A percentile compares a stretch with the other conserved stretches of the same genome.
These are phyloP conservation scores for Cicer cuneatum DNA, from an alignment of 306 rosid genomes.

Conservation along the genomic window DNA sequence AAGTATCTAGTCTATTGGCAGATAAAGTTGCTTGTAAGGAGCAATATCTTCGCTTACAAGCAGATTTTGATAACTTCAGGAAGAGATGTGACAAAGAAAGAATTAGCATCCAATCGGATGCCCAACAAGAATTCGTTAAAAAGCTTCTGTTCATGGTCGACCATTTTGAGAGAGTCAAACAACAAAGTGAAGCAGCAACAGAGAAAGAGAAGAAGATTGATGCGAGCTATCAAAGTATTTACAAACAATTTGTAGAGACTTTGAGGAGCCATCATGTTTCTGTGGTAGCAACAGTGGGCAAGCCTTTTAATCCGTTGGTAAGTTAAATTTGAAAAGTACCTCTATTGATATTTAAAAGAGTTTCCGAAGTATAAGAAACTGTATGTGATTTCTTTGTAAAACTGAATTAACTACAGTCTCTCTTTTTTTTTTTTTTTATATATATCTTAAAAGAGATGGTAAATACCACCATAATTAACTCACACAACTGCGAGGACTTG, in stretches of 20 bases:
- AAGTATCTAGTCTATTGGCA: constrained; percentile 56
- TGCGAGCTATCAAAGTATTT: constrained; percentile 89
- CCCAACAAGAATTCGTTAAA: constrained; percentile 73
- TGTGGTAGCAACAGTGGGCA: constrained; percentile 74
- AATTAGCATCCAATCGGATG: constrained; percentile 55
- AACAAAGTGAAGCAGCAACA: constrained; percentile 64
- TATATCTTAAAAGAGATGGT: too few relatives aligned
- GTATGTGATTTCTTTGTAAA: neutral
- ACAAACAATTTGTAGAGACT: constrained; percentile 89
- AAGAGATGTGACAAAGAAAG: constrained; percentile 77
- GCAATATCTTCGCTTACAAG: constrained; percentile 73
- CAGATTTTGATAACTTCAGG: constrained; percentile 93
- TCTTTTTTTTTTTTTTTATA: too few relatives aligned
- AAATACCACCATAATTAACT: too few relatives aligned
- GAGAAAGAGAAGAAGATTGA: constrained; percentile 84
- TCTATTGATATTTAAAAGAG: constrained; percentile 4
- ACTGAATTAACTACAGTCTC: neutral
- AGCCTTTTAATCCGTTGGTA: constrained; percentile 90
- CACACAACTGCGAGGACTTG: too few relatives aligned
- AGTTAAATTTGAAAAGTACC: constrained; percentile 44
- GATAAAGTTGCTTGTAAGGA: constrained; percentile 75
- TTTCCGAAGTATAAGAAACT: neutral
- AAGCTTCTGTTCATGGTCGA: constrained; percentile 86
- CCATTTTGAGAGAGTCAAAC: constrained; percentile 81
- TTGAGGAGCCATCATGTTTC: constrained; percentile 78